A percentile compares a stretch with the other conserved stretches of the same genome.
Evolutionary conservation across 1,284 basidiomycete species (phyloP).

Genomic region (Anthracocystis panici-leucophaei): DNA sequence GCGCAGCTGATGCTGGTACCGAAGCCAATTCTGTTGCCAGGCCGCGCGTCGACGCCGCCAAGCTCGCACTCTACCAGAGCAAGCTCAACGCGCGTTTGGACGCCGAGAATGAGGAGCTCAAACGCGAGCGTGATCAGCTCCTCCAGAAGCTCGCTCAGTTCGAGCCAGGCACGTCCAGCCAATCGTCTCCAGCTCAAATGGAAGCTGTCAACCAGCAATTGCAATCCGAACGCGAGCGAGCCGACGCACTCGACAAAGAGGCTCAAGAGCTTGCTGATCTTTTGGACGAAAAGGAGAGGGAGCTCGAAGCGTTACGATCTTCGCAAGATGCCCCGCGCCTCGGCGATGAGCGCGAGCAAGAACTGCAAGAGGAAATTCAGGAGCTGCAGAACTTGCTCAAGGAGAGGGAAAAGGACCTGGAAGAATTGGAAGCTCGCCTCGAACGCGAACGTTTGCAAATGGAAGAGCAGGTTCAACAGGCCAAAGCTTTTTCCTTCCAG

Average conservation of each 20-base stretch:
- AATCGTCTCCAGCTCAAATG: background rate
- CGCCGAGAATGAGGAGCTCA: constrained; percentile 53
- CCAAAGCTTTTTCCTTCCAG: constrained; percentile 49
- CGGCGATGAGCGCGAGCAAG: constrained; percentile 11
- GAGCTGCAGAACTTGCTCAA: constrained; percentile 42
- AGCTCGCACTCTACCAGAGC: constrained; percentile 49
- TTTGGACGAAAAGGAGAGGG: constrained; percentile 43
- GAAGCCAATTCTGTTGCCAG: constrained; percentile 46
- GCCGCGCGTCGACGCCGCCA: constrained; percentile 46
- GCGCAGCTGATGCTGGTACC: constrained; percentile 47
- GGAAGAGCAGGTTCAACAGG: constrained; percentile 53
- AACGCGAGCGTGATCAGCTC: constrained; percentile 42
- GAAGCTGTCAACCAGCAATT: constrained; percentile 19
- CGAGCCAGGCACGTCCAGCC: constrained; percentile 11
- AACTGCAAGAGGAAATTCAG: constrained; percentile 29
- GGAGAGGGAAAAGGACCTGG: constrained; percentile 42
- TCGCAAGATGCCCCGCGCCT: background rate
- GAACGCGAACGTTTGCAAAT: constrained; percentile 42
- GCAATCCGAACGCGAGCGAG: constrained; percentile 28
- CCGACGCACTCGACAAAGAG: constrained; percentile 49
- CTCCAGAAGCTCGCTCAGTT: constrained; percentile 29
- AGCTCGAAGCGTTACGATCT: constrained; percentile 24
- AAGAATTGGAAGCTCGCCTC: constrained; percentile 36
- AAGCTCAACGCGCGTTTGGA: constrained; percentile 51
- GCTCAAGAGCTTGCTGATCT: constrained; percentile 51